Conservation (phyloP, 441 rosid genomes). For the Erodium chrysanthum region DNA sequence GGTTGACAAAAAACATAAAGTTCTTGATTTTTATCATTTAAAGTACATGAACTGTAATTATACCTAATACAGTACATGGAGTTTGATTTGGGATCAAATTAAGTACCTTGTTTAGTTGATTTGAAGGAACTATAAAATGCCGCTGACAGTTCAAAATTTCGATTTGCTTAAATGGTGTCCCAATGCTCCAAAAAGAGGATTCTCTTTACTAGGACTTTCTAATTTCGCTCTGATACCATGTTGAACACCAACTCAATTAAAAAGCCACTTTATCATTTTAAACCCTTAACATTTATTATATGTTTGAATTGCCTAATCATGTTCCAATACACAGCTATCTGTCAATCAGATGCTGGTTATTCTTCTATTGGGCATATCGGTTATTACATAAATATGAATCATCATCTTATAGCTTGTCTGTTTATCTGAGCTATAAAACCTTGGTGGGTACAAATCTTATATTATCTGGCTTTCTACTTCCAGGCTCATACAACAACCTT, state of each 20-base stretch:
- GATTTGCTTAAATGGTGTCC: not conserved
- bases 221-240: not conserved
- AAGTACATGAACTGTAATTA: not conserved
- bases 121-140: not conserved
- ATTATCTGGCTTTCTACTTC: conserved; percentile 11
- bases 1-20: no score
- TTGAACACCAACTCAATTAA: not conserved
- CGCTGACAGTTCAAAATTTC: not conserved
- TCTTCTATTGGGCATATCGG: not conserved
- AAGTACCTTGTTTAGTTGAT: not conserved
- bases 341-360: not conserved
- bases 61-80: not conserved
- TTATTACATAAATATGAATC: not conserved
- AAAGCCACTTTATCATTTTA: not conserved
- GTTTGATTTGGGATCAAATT: not conserved
- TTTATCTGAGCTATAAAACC: not conserved
- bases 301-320: not conserved
- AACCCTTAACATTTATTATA: not conserved
- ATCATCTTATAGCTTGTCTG: not conserved
- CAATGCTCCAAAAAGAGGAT: not conserved
- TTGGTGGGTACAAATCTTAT: not conserved
- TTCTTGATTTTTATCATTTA: not conserved
- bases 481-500: conserved; percentile 49
- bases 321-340: not conserved
- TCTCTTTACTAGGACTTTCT: not conserved